A percentile compares a stretch with the other conserved stretches of the same genome.
phyloP scores from a whole-genome alignment of 2,329 filamentous ascomycete genomes.

The Triangularia verruculosa region DNA sequence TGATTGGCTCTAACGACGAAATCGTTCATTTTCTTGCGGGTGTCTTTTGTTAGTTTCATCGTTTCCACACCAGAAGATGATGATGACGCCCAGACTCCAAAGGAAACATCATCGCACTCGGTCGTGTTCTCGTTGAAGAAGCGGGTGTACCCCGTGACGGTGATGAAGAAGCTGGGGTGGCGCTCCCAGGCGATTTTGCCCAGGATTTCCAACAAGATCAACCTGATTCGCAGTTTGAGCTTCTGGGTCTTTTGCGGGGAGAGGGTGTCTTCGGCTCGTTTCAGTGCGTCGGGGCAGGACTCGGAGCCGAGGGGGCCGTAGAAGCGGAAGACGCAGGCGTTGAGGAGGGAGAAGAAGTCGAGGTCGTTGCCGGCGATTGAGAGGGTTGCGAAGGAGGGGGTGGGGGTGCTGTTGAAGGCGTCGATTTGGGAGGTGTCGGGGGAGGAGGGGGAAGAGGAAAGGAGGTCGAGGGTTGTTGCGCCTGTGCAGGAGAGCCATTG shows the following conservation, averaged over 20 bases:
- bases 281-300: constrained; percentile 42
- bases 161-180: constrained; percentile 41
- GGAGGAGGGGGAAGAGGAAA: constrained; percentile 33
- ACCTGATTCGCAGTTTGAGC: constrained; percentile 32
- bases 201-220: constrained; percentile 43
- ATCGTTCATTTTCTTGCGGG: constrained; percentile 43
- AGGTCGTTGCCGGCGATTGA: constrained; percentile 50
- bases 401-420: constrained; percentile 36
- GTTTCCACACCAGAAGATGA: constrained; percentile 25
- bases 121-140: constrained; percentile 47
- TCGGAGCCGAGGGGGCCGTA: constrained; percentile 46
- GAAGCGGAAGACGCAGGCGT: constrained; percentile 49
- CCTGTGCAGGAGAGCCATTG: constrained; percentile 49
- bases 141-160: constrained; percentile 47
- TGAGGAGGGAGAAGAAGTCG: constrained; percentile 49
- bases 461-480: constrained; percentile 40
- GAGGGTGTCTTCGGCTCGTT: constrained; percentile 34
- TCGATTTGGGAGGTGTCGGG: constrained; percentile 42
- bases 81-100: constrained; percentile 46
- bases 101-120: constrained; percentile 42
- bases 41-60: constrained; percentile 39
- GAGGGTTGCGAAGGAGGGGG: constrained; percentile 42
- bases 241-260: constrained; percentile 30
- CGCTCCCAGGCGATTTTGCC: constrained; percentile 45
- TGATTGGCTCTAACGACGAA: constrained; percentile 43